Evolutionary conservation across 176 grass and related monocot genomes (phyloP), one percentile per base, ranked within the genome.

Genomic region (Carex littledalei): DNA sequence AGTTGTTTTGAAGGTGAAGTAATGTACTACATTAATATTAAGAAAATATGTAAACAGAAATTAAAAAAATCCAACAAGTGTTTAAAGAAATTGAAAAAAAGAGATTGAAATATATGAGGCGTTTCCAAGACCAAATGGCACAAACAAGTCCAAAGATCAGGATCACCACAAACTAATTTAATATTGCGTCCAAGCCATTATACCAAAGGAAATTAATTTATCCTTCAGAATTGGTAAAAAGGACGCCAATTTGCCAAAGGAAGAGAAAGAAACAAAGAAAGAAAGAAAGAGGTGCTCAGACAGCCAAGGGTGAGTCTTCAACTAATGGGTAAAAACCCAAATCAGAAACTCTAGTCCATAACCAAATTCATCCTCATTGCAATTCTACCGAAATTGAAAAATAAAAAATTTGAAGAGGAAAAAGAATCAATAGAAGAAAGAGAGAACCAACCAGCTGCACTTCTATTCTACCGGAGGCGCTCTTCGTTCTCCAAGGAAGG

Each of bases 301-400:
- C 87, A 89, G 83, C 87, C 87, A 89, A 89, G 87, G 83, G 87
- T 74, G 65, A 75, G 31, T 89, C 87, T 82, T 89, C 87, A 89
- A 85, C 50, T 61, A 63, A 55, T 81, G 73, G 76, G 32, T 69
- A 39, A 80, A 10, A 62, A 88, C 52, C 70, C 66, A 17, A 43
- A 82, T 89, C 87, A 85, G 87, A 89, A 89, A 89, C 83, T 85
- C 87, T 89, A 89, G 87, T 89, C 87, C 87, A 89, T 10, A 47
- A 15, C 18, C 53, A 12, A 49, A 14, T 53, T 52, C 49, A 47
- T 67, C 61, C 22, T 64, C 81, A 47, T 67, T 0, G 37, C 37
- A 29, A 29, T 29, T 29, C 29, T 29, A 29, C 29, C 29, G 29
- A 29, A 29, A 29, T 29, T 29, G 29, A 29, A 2, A 29, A 29